Base-by-base conservation (phyloP, 2,329 filamentous ascomycete species). In the Pyrenochaeta sp. region DNA sequence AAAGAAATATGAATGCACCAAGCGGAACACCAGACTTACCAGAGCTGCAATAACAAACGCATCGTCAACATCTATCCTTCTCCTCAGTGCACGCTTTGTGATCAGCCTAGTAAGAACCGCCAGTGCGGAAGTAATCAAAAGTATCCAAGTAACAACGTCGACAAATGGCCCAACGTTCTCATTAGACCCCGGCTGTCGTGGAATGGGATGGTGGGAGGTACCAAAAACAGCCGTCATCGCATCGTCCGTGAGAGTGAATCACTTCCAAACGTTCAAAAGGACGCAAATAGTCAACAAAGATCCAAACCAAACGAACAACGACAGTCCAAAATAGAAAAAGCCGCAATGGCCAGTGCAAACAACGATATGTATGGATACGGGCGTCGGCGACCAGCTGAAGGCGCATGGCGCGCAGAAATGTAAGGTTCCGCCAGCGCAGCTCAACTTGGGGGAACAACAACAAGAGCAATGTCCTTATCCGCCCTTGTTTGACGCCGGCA, bases 101-200 rank as follows among this genome's bases (percentile, higher is more conserved):
- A 75, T 64, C 22, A 77, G 61, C 32, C 73, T 65, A 37, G 72
- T 76, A 45, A 73, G 56, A 8, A 77, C 74, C 25, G 73, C 73
- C 51, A 76, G 52, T 15, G 64, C 68, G 15, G 70, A 73, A 46
- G 73, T 76, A 43, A 76, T 73, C 19, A 76, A 58, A 13, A 77
- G 56, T 37, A 75, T 62, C 74, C 74, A 77, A 48, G 72, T 74
- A 52, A 77, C 64, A 46, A 77, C 74, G 51, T 76, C 68, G 47
- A 77, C 50, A 47, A 71, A 77, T 19, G 72, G 74, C n/a, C 74
- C 74, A 47, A 75, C 51, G 50, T 74, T 56, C 43, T 66, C 48
- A 28, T 60, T 61, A 22, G 71, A 74, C 49, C 72, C 72, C 6
- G 68, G 72, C 34, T 69, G 61, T 50, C 74, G 74, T 57, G 64